Base-by-base conservation (phyloP, 805 yeast genomes). In the Yarrowia bubula region DNA sequence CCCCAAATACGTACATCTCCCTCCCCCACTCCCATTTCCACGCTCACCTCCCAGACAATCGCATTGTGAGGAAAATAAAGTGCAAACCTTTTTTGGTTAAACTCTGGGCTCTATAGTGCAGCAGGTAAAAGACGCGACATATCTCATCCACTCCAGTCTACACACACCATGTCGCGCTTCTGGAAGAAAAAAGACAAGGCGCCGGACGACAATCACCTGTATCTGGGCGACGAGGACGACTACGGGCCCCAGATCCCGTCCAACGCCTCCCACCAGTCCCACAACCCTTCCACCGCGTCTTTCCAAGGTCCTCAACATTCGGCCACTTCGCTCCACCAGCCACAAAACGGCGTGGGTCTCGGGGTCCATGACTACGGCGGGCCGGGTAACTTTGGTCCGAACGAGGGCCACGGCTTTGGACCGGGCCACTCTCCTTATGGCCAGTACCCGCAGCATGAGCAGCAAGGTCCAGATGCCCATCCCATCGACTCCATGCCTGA, bases 151-250 rank as follows among this genome's bases (percentile, higher is more conserved):
- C 7, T 8, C 33, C 5, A 14, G 22, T 10, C 4, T 7, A 11
- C 18, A n/a, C 28, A 17, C 53, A 48, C 38, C 64, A 58, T 58
- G 64, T 58, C 64, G 64, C 64, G 64, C 35, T 58, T 58, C 64
- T 58, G 64, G 64, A 44, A 44, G 41, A 58, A 58, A 58, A 58
- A 58, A 58, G 51, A 58, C 22, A 43, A 43, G 51, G 11, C 18
- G 33, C 33, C 33, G 41, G 64, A 58, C 51, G 64, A 58, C 64
- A 43, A 58, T 15, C 22, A 58, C 18, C 51, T 58, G 51, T 58
- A 58, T n/a, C 64, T 58, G 10, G 64, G 64, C 43, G 64, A 58
- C 51, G 64, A 58, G 51, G 51, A 58, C 31, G 64, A 58, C 43
- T 58, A 22, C 35, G 64, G 35, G 4, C 51, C 51, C 18, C 51